These are phyloP conservation scores for Benincasa hispida DNA, from an alignment of 306 rosid genomes.

Conservation along the genomic window DNA sequence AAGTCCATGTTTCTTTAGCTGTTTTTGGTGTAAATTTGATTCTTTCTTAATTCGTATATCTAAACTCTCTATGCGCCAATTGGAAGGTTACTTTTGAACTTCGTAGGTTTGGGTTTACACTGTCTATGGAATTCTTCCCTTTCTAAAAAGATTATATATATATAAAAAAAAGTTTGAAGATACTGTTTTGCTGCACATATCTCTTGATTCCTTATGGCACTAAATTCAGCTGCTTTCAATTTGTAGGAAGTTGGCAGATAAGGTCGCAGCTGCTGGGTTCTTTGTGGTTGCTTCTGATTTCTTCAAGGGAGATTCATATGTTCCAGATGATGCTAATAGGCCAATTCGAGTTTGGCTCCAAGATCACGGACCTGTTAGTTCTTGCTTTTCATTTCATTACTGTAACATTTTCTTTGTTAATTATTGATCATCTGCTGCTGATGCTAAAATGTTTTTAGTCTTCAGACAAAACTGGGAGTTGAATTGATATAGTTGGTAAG, in stretches of 20 bases:
- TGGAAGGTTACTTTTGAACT: neutral
- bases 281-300: constrained; percentile 58
- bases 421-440: neutral
- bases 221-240: constrained; percentile 7
- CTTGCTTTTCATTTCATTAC: neutral
- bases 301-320: constrained; percentile 44
- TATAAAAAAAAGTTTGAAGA: too few relatives aligned
- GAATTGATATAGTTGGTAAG: neutral
- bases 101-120: neutral
- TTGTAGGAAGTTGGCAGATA: constrained; percentile 67
- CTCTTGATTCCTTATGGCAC: neutral
- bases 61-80: neutral
- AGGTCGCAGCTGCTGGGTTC: constrained; percentile 61
- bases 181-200: neutral
- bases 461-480: neutral
- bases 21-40: neutral
- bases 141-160: too few relatives aligned
- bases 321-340: constrained; percentile 14
- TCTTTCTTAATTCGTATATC: too few relatives aligned
- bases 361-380: constrained; percentile 50
- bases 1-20: neutral
- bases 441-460: neutral
- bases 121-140: too few relatives aligned
- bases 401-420: neutral
- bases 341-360: constrained; percentile 34